Percentiles rank a stretch among this genome's conserved stretches.
Conservation (phyloP, 2,329 filamentous ascomycete species). For the Neonectria hederae region DNA sequence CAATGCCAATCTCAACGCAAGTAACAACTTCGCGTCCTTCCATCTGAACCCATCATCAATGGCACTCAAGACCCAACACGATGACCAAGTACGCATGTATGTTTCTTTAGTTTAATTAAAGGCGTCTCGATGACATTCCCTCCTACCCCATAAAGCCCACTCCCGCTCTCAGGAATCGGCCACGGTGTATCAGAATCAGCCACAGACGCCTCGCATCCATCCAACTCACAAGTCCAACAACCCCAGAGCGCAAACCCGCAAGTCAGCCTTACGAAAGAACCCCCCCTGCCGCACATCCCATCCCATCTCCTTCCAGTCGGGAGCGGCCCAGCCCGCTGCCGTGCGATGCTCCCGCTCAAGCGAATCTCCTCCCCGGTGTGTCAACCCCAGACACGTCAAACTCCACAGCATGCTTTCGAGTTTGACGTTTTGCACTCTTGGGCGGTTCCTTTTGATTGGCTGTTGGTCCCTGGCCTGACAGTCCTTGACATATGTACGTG, state of each 20-base stretch:
- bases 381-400: not conserved
- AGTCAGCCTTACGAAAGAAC: not conserved
- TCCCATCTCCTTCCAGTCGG: not conserved
- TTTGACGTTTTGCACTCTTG: not conserved
- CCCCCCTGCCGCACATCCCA: not conserved
- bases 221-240: not conserved
- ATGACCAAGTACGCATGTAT: not conserved
- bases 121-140: not conserved
- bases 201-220: not conserved
- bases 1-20: not conserved
- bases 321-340: not conserved
- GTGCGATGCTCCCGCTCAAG: not conserved
- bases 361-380: not conserved
- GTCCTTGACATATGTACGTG: not conserved
- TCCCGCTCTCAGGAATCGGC: not conserved
- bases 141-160: not conserved
- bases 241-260: not conserved
- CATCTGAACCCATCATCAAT: not conserved
- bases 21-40: not conserved
- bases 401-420: not conserved
- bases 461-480: not conserved
- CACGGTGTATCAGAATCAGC: not conserved
- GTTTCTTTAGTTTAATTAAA: not conserved
- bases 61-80: not conserved
- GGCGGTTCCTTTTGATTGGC: not conserved